Percentiles rank a stretch among this genome's conserved stretches.
Evolutionary conservation across 257 asterid species (phyloP).

Genomic region (Jacaranda mimosifolia): DNA sequence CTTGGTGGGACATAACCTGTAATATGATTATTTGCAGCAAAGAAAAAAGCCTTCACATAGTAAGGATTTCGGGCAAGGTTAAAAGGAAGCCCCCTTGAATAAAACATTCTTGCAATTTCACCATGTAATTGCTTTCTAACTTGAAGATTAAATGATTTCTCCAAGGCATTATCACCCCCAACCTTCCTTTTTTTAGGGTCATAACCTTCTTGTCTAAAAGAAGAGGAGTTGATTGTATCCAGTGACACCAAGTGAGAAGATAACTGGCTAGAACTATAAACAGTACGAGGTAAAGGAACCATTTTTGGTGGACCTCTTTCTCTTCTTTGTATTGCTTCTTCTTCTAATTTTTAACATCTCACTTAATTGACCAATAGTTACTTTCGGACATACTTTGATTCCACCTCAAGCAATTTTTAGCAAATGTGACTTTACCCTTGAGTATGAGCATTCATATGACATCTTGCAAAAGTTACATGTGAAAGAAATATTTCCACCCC

Average conservation of each 20-base stretch:
- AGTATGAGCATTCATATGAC: neutral
- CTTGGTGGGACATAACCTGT: constrained; percentile 20
- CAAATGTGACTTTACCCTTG: constrained; percentile 1
- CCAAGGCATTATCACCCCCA: neutral
- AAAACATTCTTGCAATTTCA: constrained; percentile 27
- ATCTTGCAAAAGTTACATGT: neutral
- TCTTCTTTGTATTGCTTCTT: neutral
- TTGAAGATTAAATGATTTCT: neutral
- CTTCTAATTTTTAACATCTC: constrained; percentile 11
- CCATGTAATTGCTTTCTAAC: neutral
- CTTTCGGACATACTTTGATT: neutral
- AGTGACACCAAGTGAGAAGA: neutral
- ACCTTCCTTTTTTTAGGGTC: neutral
- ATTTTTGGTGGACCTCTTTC: neutral
- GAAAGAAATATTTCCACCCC: neutral
- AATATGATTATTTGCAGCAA: neutral
- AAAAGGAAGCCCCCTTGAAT: constrained; percentile 17
- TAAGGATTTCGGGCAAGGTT: constrained; percentile 30
- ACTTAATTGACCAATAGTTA: neutral
- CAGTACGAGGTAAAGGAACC: neutral
- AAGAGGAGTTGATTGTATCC: neutral
- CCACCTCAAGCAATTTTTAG: constrained; percentile 1
- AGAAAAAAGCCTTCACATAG: neutral
- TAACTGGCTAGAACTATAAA: neutral
- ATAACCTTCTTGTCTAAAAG: neutral